phyloP scores from a whole-genome alignment of 495 filamentous ascomycete genomes.

The Aspergillus funiculosus region DNA sequence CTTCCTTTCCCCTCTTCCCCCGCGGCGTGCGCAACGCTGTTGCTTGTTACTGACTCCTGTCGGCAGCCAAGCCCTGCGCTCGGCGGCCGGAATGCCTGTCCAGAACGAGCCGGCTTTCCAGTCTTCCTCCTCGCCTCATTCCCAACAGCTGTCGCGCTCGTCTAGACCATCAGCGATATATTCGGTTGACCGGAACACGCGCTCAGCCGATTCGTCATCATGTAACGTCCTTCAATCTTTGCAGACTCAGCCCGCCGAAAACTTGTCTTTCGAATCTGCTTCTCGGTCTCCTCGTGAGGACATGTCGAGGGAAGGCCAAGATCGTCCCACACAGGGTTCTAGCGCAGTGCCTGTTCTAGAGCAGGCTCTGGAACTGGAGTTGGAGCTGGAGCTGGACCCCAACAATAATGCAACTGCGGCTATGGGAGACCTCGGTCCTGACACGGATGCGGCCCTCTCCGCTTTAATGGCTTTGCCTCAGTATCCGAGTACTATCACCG shows the following conservation, averaged over 20 bases:
- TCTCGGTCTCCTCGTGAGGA: conserved; percentile 1
- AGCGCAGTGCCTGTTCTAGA: conserved; percentile 1
- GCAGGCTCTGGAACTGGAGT: background rate
- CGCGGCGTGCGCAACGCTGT: conserved; percentile 10
- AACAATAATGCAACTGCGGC: background rate
- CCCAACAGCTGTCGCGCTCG: conserved; percentile 5
- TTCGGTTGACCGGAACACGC: conserved; percentile 10
- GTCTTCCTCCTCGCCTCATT: conserved; percentile 10
- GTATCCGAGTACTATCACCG: conserved; percentile 24
- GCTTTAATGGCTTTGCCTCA: conserved; percentile 35
- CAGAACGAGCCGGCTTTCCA: conserved; percentile 11
- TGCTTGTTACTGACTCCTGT: conserved; percentile 4
- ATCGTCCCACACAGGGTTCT: background rate
- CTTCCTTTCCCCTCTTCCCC: conserved; percentile 2
- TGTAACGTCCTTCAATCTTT: conserved; percentile 10
- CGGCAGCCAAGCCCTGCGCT: conserved; percentile 13
- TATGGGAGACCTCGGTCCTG: background rate
- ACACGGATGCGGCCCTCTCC: conserved; percentile 18
- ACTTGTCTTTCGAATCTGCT: conserved; percentile 4
- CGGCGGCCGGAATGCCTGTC: conserved; percentile 17
- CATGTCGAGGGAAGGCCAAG: conserved; percentile 3
- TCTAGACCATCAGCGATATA: conserved; percentile 6
- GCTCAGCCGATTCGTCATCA: conserved; percentile 9
- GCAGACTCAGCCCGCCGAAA: conserved; percentile 8
- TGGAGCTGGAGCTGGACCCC: background rate